Percentiles rank a stretch among this genome's conserved stretches.
Evolutionary conservation across 768 basidiomycete species (phyloP).

Genomic region (Lactarius vividus): DNA sequence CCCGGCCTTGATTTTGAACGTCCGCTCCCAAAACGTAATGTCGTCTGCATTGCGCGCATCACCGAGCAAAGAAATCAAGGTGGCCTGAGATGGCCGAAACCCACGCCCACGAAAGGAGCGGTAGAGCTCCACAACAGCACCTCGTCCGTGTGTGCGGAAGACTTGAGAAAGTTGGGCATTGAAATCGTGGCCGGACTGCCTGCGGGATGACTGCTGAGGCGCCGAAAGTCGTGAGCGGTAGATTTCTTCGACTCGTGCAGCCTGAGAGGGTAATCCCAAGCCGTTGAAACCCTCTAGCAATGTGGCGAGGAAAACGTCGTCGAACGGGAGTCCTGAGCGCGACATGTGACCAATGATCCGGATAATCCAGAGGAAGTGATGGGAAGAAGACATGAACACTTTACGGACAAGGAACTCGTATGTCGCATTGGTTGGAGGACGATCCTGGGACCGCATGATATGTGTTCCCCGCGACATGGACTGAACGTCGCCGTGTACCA

Average conservation of each 20-base stretch:
- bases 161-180: slow-evolving; percentile 19
- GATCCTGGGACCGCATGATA: slow-evolving; percentile 39
- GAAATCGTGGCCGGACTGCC: slow-evolving; percentile 5
- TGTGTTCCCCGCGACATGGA: slow-evolving; percentile 18
- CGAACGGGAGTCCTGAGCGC: slow-evolving; percentile 24
- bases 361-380: slow-evolving; percentile 18
- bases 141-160: slow-evolving; percentile 9
- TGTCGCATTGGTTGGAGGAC: slow-evolving; percentile 45
- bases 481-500: slow-evolving; percentile 15
- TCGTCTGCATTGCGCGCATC: slow-evolving; percentile 13
- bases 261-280: slow-evolving; percentile 16
- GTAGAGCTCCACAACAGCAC: slow-evolving; percentile 6
- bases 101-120: slow-evolving; percentile 9
- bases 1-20: slow-evolving; percentile 41
- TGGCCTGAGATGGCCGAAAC: slow-evolving; percentile 25
- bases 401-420: slow-evolving; percentile 49
- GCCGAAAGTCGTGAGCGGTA: slow-evolving; percentile 21
- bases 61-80: slow-evolving; percentile 17
- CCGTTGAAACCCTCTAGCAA: slow-evolving; percentile 28
- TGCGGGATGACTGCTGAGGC: neutral
- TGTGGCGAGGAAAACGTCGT: slow-evolving; percentile 19
- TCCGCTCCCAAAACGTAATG: slow-evolving; percentile 37
- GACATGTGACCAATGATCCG: slow-evolving; percentile 22
- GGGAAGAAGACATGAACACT: slow-evolving; percentile 34
- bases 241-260: slow-evolving; percentile 22